phyloP scores from a whole-genome alignment of 345 rosid genomes.

The Bruguiera gymnorhiza region DNA sequence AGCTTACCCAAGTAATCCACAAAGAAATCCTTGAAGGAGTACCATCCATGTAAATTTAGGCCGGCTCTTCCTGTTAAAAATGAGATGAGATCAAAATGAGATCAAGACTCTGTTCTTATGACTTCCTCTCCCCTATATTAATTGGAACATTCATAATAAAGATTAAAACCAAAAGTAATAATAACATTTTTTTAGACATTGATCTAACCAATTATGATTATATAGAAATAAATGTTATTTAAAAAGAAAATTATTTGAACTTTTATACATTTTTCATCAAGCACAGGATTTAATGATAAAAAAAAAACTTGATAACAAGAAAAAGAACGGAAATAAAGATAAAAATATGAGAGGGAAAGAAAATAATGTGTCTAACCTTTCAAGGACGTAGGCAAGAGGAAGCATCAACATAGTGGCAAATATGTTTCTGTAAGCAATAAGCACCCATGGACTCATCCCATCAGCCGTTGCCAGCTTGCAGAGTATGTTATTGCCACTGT shows the following conservation, averaged over 20 bases:
- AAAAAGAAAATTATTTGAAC: too few relatives aligned
- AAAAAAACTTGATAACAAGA: too few relatives aligned
- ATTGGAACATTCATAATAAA: too few relatives aligned
- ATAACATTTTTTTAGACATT: too few relatives aligned
- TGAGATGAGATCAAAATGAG: too few relatives aligned
- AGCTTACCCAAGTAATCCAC: conserved; percentile 22
- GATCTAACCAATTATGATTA: too few relatives aligned
- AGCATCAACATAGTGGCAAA: conserved; percentile 6
- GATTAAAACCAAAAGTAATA: too few relatives aligned
- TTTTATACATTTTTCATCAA: not conserved
- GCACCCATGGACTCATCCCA: conserved; percentile 1
- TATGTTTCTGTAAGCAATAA: conserved; percentile 3
- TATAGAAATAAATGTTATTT: not conserved
- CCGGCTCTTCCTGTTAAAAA: not conserved
- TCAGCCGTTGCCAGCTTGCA: not conserved
- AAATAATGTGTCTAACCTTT: not conserved
- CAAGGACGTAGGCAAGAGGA: not conserved
- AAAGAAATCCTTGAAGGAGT: conserved; percentile 10
- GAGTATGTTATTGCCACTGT: not conserved
- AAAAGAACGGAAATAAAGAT: too few relatives aligned
- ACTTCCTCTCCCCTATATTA: too few relatives aligned
- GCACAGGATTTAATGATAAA: too few relatives aligned
- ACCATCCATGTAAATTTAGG: conserved; percentile 1
- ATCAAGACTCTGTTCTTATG: too few relatives aligned
- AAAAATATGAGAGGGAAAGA: too few relatives aligned